Evolutionary conservation across 805 yeast genomes (phyloP), one percentile per base, ranked within the genome.

Genomic region (Yarrowia sp.): DNA sequence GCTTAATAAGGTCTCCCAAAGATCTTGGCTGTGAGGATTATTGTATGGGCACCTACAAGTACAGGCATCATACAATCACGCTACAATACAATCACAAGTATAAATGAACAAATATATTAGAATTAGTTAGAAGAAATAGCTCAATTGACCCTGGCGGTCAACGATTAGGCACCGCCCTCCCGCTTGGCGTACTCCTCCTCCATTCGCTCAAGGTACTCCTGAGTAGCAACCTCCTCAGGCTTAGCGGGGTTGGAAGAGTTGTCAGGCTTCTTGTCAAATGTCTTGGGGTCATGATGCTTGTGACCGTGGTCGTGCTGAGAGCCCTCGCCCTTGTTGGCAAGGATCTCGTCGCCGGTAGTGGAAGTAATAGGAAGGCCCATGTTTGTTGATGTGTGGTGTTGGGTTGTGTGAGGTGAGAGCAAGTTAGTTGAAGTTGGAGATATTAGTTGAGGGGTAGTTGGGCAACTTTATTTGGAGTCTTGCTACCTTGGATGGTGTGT

Each of bases 161-260:
- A 9, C 16, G 19, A 12, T 64, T 65, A 71, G 9, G 74, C 74
- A 14, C 74, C 74, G 30, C 74, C 74, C 51, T 72, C 74, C 24
- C 74, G 69, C 56, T 71, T 72, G 61, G 84, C 80, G 24, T 83
- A 81, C 70, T 83, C 86, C 49, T 82, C 86, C 62, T 72, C 74
- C 68, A 72, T 72, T 21, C 71, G 63, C 65, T 72, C 74, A 32
- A 66, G 65, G 43, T 72, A 72, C 36, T 65, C 66, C 40, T 56
- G 65, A 16, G 64, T 71, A 48, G 66, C 67, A 22, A 62, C 66
- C 56, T 66, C 68, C 52, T 59, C 38, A n/a, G 67, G 19, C 43
- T 32, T 41, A 10, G 63, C 63, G 30, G 63, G 44, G 59, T 17
- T 24, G 44, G 43, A 14, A 8, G 38, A n/a, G 4, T 35, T 12